Conservation (phyloP, 768 basidiomycete genomes). For the Tulasnella sp. region DNA sequence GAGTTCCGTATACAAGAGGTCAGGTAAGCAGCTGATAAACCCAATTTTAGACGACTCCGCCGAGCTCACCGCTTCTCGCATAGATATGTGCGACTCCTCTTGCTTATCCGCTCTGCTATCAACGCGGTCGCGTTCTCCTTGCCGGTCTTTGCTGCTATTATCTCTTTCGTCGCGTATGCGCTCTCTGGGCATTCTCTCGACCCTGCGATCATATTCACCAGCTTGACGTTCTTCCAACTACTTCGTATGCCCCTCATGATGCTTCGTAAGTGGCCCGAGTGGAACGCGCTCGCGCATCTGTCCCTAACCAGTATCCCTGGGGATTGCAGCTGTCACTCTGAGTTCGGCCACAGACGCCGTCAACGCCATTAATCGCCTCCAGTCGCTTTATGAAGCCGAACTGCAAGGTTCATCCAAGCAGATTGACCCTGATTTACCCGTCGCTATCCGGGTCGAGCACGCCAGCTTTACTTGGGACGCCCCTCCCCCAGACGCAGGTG, state of each 20-base stretch:
- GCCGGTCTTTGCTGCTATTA: constrained; percentile 77
- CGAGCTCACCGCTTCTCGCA: neutral
- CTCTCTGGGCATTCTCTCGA: constrained; percentile 67
- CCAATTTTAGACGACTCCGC: constrained; percentile 33
- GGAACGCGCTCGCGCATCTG: constrained; percentile 41
- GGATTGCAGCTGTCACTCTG: constrained; percentile 47
- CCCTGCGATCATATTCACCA: constrained; percentile 78
- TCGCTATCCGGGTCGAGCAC: neutral
- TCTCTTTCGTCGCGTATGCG: constrained; percentile 70
- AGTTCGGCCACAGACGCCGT: constrained; percentile 82
- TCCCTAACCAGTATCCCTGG: constrained; percentile 55
- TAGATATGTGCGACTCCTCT: neutral
- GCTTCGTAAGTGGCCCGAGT: constrained; percentile 41
- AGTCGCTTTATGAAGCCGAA: constrained; percentile 85
- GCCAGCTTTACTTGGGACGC: constrained; percentile 80
- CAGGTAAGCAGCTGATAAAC: constrained; percentile 50
- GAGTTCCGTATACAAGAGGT: constrained; percentile 75
- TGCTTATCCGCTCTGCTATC: constrained; percentile 63
- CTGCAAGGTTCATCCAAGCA: constrained; percentile 60
- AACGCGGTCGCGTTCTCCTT: constrained; percentile 71
- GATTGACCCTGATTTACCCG: constrained; percentile 50
- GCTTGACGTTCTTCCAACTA: constrained; percentile 82
- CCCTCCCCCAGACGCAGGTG: constrained; percentile 58
- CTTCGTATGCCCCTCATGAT: constrained; percentile 83
- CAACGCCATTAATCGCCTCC: constrained; percentile 77